Evolutionary conservation across 2,329 filamentous ascomycete species (phyloP), one percentile per base, ranked within the genome.

Genomic region (Apiospora arundinis): DNA sequence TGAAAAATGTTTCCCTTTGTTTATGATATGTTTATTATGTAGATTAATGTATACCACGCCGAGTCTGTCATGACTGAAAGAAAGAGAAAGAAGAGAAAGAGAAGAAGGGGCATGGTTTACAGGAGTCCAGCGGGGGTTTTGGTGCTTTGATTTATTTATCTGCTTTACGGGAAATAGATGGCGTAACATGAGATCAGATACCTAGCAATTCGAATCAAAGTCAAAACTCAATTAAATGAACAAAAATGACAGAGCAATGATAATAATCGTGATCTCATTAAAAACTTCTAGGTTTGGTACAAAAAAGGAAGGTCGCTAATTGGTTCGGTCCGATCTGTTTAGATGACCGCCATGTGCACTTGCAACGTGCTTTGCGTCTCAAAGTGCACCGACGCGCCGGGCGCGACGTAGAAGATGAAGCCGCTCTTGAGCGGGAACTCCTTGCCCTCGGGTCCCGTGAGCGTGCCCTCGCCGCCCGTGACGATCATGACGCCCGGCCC

Each of bases 401-500:
- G 88, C 1, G 88, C 91, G n/a, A 93, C 82, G 78, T 92, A 93
- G 77, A 86, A 93, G 14, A 92, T 88, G 74, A 84, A 88, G 0
- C 92, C 92, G 78, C 90, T 88, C 37, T 85, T 86, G 65, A 93
- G 72, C 42, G 88, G 82, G 71, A 88, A 83, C 21, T 83, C 83
- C 75, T 86, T 83, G 0, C 85, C 88, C 4, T 88, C 84, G 0
- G 85, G 32, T 6, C 32, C 87, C 71, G 83, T 84, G 84, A 93
- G 82, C 32, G 79, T 83, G 1, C 90, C 91, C 68, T 81, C 80
- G 0, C 92, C 92, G 44, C 85, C 85, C 0, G 87, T 92, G 2
- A 90, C 87, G 70, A 93, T 86, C 77, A 92, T 78, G 40, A 93
- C 85, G 69, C 88, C 89, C 0, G 91, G 91, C 0, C 92, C 92